A percentile compares a stretch with the other conserved stretches of the same genome.
Evolutionary conservation across 352 stramenopile species (phyloP).

Genomic region (Aphanomyces stellatus): DNA sequence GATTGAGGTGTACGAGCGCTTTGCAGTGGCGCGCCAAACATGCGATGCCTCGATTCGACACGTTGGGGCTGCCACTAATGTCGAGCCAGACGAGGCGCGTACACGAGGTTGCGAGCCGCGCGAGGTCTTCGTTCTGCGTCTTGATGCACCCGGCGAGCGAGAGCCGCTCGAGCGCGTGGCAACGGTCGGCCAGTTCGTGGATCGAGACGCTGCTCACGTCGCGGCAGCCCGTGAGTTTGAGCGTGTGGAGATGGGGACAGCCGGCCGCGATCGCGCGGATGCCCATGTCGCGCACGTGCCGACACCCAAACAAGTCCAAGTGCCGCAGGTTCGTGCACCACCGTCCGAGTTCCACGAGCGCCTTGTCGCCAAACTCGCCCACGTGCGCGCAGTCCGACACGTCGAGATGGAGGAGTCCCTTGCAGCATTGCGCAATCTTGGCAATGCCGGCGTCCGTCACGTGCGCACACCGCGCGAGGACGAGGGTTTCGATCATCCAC

Average conservation of each 20-base stretch:
- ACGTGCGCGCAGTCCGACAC: slow-evolving; percentile 79
- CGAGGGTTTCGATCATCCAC: slow-evolving; percentile 76
- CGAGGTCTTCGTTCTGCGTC: slow-evolving; percentile 68
- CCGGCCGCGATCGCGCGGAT: slow-evolving; percentile 74
- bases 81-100: slow-evolving; percentile 65
- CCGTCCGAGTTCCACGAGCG: slow-evolving; percentile 80
- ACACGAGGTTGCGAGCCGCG: slow-evolving; percentile 41
- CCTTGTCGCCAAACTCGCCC: slow-evolving; percentile 89
- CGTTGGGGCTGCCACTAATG: slow-evolving; percentile 63
- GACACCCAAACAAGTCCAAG: slow-evolving; percentile 83
- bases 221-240: slow-evolving; percentile 81
- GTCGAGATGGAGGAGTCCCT: slow-evolving; percentile 67
- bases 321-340: slow-evolving; percentile 64
- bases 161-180: slow-evolving; percentile 57
- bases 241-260: slow-evolving; percentile 72
- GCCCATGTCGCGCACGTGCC: slow-evolving; percentile 75
- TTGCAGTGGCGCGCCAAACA: slow-evolving; percentile 48
- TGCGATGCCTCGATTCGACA: slow-evolving; percentile 50
- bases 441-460: slow-evolving; percentile 81
- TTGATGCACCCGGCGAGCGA: slow-evolving; percentile 76
- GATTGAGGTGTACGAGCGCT: slow-evolving; percentile 52
- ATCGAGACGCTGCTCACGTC: slow-evolving; percentile 72
- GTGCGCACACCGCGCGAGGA: slow-evolving; percentile 66
- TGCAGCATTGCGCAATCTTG: slow-evolving; percentile 83
- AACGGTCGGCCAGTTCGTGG: slow-evolving; percentile 59